These are phyloP conservation scores for Metarhizium rileyi DNA, from an alignment of 2,329 filamentous ascomycete species.

Conservation along the genomic window DNA sequence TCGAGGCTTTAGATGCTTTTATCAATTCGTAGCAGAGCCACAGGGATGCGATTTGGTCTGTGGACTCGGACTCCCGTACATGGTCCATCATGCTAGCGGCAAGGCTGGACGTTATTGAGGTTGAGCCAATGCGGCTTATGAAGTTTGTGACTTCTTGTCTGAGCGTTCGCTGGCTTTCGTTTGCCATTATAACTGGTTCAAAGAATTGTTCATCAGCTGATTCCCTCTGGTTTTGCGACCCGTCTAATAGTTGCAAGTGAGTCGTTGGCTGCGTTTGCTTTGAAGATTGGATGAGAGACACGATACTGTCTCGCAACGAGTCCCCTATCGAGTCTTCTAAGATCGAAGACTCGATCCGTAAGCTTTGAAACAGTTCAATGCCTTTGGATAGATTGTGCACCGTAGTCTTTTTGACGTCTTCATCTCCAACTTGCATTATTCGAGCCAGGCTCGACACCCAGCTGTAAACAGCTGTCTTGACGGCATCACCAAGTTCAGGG, in stretches of 20 bases:
- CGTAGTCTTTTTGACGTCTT: conserved; percentile 61
- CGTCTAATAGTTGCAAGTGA: conserved; percentile 20
- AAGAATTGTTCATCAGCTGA: conserved; percentile 31
- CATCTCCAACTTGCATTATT: conserved; percentile 75
- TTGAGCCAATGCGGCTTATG: conserved; percentile 41
- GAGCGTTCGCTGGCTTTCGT: conserved; percentile 57
- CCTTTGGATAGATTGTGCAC: conserved; percentile 70
- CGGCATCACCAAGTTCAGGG: conserved; percentile 47
- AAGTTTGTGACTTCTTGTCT: conserved; percentile 48
- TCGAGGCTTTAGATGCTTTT: conserved; percentile 42
- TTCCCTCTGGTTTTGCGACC: conserved; percentile 9
- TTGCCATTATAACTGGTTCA: conserved; percentile 49
- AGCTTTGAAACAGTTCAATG: conserved; percentile 52
- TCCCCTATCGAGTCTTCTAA: conserved; percentile 57
- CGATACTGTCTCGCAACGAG: conserved; percentile 66
- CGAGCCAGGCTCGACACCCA: conserved; percentile 77
- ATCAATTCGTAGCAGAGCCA: conserved; percentile 73
- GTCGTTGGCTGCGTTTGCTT: conserved; percentile 12
- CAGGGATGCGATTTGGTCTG: conserved; percentile 57
- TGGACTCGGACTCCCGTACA: conserved; percentile 46
- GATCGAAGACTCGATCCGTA: conserved; percentile 55
- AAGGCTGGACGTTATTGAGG: conserved; percentile 51
- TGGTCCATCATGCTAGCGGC: conserved; percentile 56
- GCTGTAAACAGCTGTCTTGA: conserved; percentile 64
- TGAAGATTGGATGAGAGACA: conserved; percentile 23